These are phyloP conservation scores for Backusella tuberculispora DNA, from an alignment of 192 early-diverging fungal species.

Conservation along the genomic window DNA sequence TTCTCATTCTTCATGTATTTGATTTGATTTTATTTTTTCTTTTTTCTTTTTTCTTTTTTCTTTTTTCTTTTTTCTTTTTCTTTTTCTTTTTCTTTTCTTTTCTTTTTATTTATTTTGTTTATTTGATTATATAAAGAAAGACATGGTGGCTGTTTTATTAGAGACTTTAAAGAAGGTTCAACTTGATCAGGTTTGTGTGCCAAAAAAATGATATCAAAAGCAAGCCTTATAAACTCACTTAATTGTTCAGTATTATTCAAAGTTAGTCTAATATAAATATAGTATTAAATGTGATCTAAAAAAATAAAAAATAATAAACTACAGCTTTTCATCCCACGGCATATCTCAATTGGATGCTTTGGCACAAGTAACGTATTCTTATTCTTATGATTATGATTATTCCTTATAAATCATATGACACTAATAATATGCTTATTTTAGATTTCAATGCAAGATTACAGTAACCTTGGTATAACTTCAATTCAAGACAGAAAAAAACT, in stretches of 20 bases:
- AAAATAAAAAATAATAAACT: neutral
- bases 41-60: neutral
- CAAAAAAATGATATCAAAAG: neutral
- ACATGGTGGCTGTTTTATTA: constrained; percentile 52
- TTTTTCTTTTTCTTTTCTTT: neutral
- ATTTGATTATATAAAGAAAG: too few species aligned
- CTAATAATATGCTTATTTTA: constrained; percentile 28
- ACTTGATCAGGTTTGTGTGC: constrained; percentile 54
- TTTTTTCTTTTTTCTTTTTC: neutral
- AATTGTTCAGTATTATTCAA: constrained; percentile 53
- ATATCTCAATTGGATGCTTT: constrained; percentile 66
- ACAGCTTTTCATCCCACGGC: constrained; percentile 61
- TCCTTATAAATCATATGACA: neutral
- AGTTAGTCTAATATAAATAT: constrained; percentile 31
- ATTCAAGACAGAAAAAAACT: constrained; percentile 62
- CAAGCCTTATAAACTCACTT: constrained; percentile 19
- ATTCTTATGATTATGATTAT: neutral
- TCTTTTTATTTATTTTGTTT: neutral
- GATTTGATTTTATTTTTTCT: neutral
- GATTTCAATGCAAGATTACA: constrained; percentile 83
- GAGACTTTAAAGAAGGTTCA: constrained; percentile 70
- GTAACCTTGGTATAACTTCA: constrained; percentile 56
- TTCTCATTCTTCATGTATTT: neutral
- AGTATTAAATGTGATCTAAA: neutral
- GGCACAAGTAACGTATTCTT: constrained; percentile 48